Evolutionary conservation across 2,329 filamentous ascomycete genomes (phyloP), one percentile per base, ranked within the genome.

Genomic region (Stemphylium vesicarium): DNA sequence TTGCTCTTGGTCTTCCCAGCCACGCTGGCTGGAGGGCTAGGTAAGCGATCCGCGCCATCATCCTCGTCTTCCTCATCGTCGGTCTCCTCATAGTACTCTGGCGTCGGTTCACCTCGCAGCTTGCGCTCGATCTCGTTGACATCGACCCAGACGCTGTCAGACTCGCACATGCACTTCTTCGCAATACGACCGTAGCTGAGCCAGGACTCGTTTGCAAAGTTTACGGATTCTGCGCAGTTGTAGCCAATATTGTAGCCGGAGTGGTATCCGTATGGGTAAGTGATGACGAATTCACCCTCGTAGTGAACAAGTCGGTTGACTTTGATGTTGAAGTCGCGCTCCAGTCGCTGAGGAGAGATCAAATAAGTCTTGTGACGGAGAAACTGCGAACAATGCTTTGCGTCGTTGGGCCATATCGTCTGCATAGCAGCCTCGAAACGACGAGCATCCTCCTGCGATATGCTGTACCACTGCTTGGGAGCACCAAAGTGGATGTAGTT

Each of bases 391-490:
- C 95, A 99, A 36, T 92, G 91, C 77, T 99, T 99, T 16, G 93
- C 92, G 70, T 99, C 95, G 5, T 88, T 89, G 0, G 93, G 92
- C 93, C 94, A 99, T 53, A 96, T 91, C 71, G 84, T 92, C 78
- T 90, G 94, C 95, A 99, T 99, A 37, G 92, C 94, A 33, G 88
- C 86, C 76, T 99, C 95, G 66, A 99, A 99, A 13, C 90, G 88
- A 45, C 92, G 87, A 12, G 94, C 92, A 73, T 99, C 95, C 62
- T 91, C 90, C 75, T 98, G 96, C 0, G 94, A 96, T 63, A 99
- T 98, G 76, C 93, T 97, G 79, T 99, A 99, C 95, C 95, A 99
- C 75, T 99, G 95, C 78, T 99, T 99, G 0, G 95, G 95, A 1
- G 95, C 95, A 50, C 95, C 95, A 74, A 99, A 99, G 72, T 99